phyloP scores from a whole-genome alignment of 2,329 filamentous ascomycete species.

The Nannizzia gypsea region DNA sequence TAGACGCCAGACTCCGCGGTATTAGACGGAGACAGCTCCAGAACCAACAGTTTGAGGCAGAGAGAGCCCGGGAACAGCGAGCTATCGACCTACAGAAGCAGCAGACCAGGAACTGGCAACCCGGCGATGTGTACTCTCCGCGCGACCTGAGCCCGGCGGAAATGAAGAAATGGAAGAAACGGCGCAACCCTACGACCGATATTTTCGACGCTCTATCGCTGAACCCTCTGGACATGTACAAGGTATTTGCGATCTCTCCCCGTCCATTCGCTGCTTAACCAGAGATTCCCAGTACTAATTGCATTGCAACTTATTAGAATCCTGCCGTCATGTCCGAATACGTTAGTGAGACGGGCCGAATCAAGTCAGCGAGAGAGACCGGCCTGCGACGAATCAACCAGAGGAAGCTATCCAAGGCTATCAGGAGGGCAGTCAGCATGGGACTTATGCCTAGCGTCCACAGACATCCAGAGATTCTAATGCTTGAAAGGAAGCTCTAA shows the following conservation, averaged over 20 bases:
- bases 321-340: constrained; percentile 85
- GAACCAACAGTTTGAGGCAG: constrained; percentile 21
- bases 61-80: constrained; percentile 28
- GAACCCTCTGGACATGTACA: constrained; percentile 74
- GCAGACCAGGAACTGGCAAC: constrained; percentile 54
- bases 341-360: constrained; percentile 72
- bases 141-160: constrained; percentile 70
- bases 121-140: constrained; percentile 80
- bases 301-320: constrained; percentile 48
- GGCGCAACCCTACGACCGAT: constrained; percentile 48
- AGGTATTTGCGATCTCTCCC: constrained; percentile 44
- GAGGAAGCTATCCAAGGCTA: constrained; percentile 82
- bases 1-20: constrained; percentile 1
- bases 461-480: constrained; percentile 68
- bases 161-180: constrained; percentile 66
- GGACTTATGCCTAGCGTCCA: constrained; percentile 89
- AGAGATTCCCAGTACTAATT: neutral
- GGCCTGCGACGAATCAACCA: constrained; percentile 82
- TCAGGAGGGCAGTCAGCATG: constrained; percentile 75
- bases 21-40: neutral
- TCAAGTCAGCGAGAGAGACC: constrained; percentile 63
- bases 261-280: neutral
- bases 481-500: constrained; percentile 4
- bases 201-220: constrained; percentile 69
- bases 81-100: constrained; percentile 27